These are phyloP conservation scores for Fonsecaea multimorphosa DNA, from an alignment of 2,329 filamentous ascomycete species.

Conservation along the genomic window DNA sequence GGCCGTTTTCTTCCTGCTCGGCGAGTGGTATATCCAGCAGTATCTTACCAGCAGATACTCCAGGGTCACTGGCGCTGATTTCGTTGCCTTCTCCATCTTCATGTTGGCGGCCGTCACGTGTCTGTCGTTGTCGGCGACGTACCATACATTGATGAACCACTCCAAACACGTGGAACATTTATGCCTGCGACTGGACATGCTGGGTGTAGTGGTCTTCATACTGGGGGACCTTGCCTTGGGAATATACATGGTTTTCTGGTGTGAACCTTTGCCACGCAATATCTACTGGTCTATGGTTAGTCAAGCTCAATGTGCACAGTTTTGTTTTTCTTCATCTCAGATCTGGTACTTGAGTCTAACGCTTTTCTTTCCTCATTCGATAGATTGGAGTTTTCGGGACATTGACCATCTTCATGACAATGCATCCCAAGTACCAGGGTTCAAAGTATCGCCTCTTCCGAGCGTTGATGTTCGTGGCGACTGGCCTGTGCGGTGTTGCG, in stretches of 20 bases:
- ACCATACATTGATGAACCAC: slow-evolving; percentile 44
- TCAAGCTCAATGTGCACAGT: slow-evolving; percentile 14
- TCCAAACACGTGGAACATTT: slow-evolving; percentile 39
- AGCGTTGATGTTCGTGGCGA: slow-evolving; percentile 37
- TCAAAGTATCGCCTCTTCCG: slow-evolving; percentile 42
- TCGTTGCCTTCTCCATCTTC: slow-evolving; percentile 36
- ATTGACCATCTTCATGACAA: slow-evolving; percentile 28
- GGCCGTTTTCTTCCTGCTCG: slow-evolving; percentile 21
- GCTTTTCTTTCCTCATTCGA: slow-evolving; percentile 10
- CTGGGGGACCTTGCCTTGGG: slow-evolving; percentile 28
- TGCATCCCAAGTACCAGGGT: slow-evolving; percentile 34
- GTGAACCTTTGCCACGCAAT: slow-evolving; percentile 25
- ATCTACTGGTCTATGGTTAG: slow-evolving; percentile 30
- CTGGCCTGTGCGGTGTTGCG: slow-evolving; percentile 34
- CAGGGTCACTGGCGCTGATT: slow-evolving; percentile 25
- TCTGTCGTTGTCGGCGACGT: slow-evolving; percentile 35
- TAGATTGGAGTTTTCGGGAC: slow-evolving; percentile 26
- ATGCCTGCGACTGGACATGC: slow-evolving; percentile 37
- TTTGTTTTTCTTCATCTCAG: slow-evolving; percentile 16
- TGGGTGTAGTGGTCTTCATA: slow-evolving; percentile 34
- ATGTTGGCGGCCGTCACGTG: slow-evolving; percentile 34
- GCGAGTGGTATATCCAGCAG: slow-evolving; percentile 4
- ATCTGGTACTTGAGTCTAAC: slow-evolving; percentile 10
- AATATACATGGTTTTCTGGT: slow-evolving; percentile 34
- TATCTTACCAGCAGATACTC: slow-evolving; percentile 10